Percentiles rank a stretch among this genome's conserved stretches.
phyloP scores from a whole-genome alignment of 2,329 filamentous ascomycete genomes.

The Ophiostoma australiae region DNA sequence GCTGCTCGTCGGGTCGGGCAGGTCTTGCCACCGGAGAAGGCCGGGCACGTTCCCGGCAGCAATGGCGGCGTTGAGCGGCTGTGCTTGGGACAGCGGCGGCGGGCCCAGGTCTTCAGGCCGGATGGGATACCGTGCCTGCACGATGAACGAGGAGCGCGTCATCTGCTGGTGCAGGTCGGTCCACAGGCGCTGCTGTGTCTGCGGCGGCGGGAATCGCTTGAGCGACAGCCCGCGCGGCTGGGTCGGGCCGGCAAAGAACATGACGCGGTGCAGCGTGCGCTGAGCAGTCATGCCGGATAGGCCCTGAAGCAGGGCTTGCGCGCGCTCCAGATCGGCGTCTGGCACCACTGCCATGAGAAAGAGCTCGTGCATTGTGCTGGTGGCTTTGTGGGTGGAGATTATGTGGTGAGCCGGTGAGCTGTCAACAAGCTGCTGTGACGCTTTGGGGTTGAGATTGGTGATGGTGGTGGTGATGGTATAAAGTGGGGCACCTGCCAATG shows the following conservation, averaged over 20 bases:
- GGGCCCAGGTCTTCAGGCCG: conserved; percentile 40
- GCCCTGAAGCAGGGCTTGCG: conserved; percentile 52
- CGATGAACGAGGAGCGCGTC: conserved; percentile 51
- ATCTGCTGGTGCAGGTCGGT: conserved; percentile 52
- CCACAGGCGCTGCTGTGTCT: conserved; percentile 40
- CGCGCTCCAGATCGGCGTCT: conserved; percentile 48
- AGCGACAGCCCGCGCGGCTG: conserved; percentile 44
- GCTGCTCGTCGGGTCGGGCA: conserved; percentile 52
- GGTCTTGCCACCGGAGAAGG: conserved; percentile 54
- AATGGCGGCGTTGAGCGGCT: conserved; percentile 34
- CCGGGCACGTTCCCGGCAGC: conserved; percentile 34
- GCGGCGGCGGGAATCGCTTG: conserved; percentile 28
- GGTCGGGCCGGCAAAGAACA: conserved; percentile 49
- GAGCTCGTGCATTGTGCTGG: conserved; percentile 50
- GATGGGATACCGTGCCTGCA: conserved; percentile 54
- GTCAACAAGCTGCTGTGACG: neutral
- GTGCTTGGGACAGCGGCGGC: conserved; percentile 32
- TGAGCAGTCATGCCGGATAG: conserved; percentile 53
- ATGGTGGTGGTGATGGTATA: conserved; percentile 16
- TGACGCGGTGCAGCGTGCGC: conserved; percentile 46
- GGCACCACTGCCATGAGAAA: conserved; percentile 53
- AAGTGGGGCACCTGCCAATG: conserved; percentile 15
- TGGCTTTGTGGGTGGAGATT: neutral
- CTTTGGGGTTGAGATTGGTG: conserved; percentile 15
- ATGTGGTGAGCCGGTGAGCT: neutral